Evolutionary conservation across 148 eudicot species (phyloP).

Genomic region (Nyssa sinensis): DNA sequence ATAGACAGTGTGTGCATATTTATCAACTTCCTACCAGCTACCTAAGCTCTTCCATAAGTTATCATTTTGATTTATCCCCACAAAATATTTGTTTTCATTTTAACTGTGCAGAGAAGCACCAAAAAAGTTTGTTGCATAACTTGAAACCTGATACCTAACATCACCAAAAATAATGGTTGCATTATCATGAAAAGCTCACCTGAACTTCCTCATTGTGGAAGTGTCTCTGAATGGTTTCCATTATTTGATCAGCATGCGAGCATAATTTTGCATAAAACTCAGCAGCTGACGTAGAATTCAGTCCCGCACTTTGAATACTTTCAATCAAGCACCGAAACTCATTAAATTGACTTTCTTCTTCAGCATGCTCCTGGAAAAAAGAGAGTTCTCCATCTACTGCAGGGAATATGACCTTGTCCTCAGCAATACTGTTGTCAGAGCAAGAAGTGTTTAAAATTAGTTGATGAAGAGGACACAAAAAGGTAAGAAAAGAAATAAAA

Average conservation of each 20-base stretch:
- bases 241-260: slow-evolving; percentile 82
- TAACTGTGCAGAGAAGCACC: not conserved
- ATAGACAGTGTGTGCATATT: too few species aligned
- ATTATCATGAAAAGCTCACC: slow-evolving; percentile 38
- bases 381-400: slow-evolving; percentile 86
- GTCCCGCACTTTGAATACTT: slow-evolving; percentile 70
- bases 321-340: slow-evolving; percentile 80
- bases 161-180: not conserved
- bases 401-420: slow-evolving; percentile 93
- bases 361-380: slow-evolving; percentile 81
- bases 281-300: slow-evolving; percentile 59
- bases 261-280: slow-evolving; percentile 67
- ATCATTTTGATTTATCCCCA: not conserved
- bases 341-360: slow-evolving; percentile 79
- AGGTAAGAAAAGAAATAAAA: too few species aligned
- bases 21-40: not conserved
- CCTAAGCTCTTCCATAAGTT: not conserved
- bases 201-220: slow-evolving; percentile 78
- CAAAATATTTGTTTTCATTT: not conserved
- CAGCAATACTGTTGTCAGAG: slow-evolving; percentile 75
- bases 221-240: slow-evolving; percentile 72
- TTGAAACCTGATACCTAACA: slow-evolving; percentile 9
- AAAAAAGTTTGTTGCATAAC: slow-evolving; percentile 4
- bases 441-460: slow-evolving; percentile 19
- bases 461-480: not conserved